phyloP scores from a whole-genome alignment of 805 yeast species.

The Wickerhamomyces queroliae region DNA sequence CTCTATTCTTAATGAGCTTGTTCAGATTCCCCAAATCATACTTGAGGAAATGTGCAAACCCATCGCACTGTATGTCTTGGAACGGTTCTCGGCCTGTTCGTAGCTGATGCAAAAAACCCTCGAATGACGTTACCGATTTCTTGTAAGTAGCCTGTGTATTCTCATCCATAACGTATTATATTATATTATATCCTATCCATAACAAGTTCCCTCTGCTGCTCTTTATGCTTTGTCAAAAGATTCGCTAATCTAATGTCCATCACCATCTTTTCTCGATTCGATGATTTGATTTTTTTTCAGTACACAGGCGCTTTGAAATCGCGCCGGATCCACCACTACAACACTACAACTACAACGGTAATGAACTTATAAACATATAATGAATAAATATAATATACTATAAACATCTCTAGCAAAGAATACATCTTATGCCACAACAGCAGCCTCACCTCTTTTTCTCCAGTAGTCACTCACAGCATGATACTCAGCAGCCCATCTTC shows the following conservation, averaged over 20 bases:
- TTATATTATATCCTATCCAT: neutral
- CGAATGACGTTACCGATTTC: neutral
- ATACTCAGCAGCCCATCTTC: slow-evolving; percentile 29
- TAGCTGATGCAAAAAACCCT: neutral
- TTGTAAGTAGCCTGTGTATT: neutral
- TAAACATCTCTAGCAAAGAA: neutral
- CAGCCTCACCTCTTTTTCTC: slow-evolving; percentile 78
- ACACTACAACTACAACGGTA: no score
- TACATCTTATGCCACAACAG: slow-evolving; percentile 24
- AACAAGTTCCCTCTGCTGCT: neutral
- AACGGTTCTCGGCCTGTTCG: neutral
- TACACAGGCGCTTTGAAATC: no score
- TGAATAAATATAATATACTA: no score
- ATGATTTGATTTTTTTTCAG: no score
- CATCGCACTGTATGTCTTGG: slow-evolving; percentile 3
- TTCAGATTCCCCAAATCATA: slow-evolving; percentile 18
- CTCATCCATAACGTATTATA: neutral
- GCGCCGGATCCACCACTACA: no score
- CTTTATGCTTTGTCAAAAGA: neutral
- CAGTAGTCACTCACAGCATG: slow-evolving; percentile 87
- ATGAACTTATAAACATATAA: no score
- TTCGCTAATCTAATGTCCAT: no score
- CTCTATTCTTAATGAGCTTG: slow-evolving; percentile 6
- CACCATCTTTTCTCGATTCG: neutral
- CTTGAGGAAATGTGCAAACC: slow-evolving; percentile 15